Evolutionary conservation across 495 filamentous ascomycete species (phyloP).

Genomic region (Chaetomium cochliodes): DNA sequence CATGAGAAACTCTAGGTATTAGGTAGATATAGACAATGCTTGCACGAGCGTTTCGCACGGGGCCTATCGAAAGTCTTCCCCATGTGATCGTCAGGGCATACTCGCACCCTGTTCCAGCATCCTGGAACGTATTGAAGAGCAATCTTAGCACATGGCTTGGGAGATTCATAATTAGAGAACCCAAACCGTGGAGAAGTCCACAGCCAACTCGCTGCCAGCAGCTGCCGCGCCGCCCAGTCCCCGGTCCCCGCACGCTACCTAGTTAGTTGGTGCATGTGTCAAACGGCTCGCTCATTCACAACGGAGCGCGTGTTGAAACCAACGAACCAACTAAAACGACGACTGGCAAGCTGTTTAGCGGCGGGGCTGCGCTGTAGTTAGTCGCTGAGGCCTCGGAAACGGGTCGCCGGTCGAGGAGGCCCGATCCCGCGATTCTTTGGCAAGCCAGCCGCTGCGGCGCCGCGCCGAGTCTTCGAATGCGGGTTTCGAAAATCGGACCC

Average conservation of each 20-base stretch:
- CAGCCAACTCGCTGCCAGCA: not conserved
- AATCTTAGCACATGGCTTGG: not conserved
- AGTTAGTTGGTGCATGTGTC: too few relatives aligned
- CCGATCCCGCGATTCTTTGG: not conserved
- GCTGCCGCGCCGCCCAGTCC: not conserved
- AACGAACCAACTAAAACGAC: conserved; percentile 5
- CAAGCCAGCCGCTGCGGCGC: not conserved
- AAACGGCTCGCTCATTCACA: not conserved
- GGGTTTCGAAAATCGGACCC: not conserved
- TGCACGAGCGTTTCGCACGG: too few relatives aligned
- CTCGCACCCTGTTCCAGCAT: not conserved
- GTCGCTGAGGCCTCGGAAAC: too few relatives aligned
- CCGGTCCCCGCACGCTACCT: not conserved
- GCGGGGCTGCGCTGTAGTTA: not conserved
- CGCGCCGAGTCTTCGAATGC: not conserved
- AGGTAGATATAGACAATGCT: too few relatives aligned
- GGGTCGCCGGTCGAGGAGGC: not conserved
- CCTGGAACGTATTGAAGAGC: conserved; percentile 14
- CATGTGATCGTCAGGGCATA: not conserved
- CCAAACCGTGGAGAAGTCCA: not conserved
- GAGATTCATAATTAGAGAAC: not conserved
- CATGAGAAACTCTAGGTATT: too few relatives aligned
- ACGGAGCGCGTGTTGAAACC: conserved; percentile 9
- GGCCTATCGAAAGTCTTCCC: not conserved
- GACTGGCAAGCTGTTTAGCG: not conserved